phyloP scores from a whole-genome alignment of 768 basidiomycete species.

The Russula ochroleuca region DNA sequence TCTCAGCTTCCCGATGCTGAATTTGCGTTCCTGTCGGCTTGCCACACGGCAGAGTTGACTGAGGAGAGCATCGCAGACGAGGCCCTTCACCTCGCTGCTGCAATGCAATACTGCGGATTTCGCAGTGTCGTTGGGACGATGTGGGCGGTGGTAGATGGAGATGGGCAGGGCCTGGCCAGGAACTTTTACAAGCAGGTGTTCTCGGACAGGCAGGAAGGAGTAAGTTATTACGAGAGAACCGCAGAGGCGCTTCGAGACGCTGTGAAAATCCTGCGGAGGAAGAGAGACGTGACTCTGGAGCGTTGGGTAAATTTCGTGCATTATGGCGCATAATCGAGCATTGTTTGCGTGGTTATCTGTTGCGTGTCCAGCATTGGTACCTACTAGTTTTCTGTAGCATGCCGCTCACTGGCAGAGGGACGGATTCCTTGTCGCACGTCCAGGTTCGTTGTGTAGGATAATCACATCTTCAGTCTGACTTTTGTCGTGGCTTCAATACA shows the following conservation, averaged over 20 bases:
- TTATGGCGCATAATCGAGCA: background rate
- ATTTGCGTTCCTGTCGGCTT: background rate
- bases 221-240: background rate
- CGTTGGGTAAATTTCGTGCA: background rate
- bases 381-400: no score
- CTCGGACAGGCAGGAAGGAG: background rate
- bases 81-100: background rate
- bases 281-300: background rate
- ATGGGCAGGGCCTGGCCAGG: background rate
- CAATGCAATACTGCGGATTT: background rate
- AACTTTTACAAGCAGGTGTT: background rate
- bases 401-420: no score
- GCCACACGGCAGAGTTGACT: background rate
- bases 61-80: background rate
- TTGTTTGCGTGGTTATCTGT: background rate
- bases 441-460: background rate
- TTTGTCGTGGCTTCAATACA: no score
- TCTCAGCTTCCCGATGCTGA: constrained; percentile 1
- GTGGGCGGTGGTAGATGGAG: background rate
- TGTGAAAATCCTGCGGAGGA: background rate
- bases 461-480: background rate
- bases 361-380: no score
- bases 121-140: background rate
- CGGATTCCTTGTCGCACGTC: background rate
- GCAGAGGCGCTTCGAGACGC: background rate